Evolutionary conservation across 1,284 basidiomycete genomes (phyloP).

Genomic region (Cystobasidium pallidum): DNA sequence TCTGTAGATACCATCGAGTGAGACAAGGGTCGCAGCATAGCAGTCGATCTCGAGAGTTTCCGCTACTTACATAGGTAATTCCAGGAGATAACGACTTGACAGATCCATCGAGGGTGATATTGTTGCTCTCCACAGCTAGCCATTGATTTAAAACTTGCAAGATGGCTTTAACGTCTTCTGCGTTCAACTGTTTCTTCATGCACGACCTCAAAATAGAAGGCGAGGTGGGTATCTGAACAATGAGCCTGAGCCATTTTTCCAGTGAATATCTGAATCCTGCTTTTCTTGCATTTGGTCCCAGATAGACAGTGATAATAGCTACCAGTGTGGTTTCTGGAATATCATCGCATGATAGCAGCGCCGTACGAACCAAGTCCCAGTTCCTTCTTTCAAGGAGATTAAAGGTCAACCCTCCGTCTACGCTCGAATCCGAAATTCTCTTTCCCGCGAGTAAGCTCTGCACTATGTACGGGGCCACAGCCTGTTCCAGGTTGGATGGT

Average conservation of each 20-base stretch:
- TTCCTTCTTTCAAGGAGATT: conserved; percentile 1
- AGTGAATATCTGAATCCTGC: neutral
- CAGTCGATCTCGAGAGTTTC: neutral
- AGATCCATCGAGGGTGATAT: conserved; percentile 2
- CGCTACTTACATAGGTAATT: conserved; percentile 4
- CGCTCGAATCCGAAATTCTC: neutral
- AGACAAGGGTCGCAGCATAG: too few relatives aligned
- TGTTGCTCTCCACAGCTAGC: neutral
- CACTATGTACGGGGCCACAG: neutral
- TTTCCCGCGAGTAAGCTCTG: neutral
- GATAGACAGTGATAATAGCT: neutral
- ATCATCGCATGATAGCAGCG: conserved; percentile 6
- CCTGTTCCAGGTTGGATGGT: neutral
- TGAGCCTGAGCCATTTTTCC: neutral
- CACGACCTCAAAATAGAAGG: conserved; percentile 12
- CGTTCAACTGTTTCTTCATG: conserved; percentile 9
- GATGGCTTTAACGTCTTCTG: conserved; percentile 4
- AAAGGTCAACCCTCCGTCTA: neutral
- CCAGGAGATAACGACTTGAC: neutral
- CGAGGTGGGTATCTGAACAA: conserved; percentile 4
- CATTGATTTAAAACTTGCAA: conserved; percentile 10
- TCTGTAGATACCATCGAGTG: neutral
- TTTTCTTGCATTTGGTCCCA: conserved; percentile 1
- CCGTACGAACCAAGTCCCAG: neutral
- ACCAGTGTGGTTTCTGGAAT: conserved; percentile 10